Percentiles rank a stretch among this genome's conserved stretches.
These are phyloP conservation scores for Apiotrichum gamsii DNA, from an alignment of 1,284 basidiomycete species.

Conservation along the genomic window DNA sequence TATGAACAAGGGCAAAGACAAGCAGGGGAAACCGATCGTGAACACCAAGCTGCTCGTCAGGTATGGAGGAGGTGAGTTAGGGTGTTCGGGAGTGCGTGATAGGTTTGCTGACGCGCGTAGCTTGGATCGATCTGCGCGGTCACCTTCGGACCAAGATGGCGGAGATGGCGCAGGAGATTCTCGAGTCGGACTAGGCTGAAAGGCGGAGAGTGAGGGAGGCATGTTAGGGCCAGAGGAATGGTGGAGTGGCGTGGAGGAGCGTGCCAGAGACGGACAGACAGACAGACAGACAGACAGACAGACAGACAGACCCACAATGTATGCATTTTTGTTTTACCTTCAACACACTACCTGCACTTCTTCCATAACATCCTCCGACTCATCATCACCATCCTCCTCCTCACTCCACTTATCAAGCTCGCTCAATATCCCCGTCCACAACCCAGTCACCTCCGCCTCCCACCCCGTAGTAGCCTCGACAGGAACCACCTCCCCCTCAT, in stretches of 20 bases:
- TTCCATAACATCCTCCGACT: background rate
- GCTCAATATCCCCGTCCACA: slow-evolving; percentile 22
- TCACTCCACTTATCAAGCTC: slow-evolving; percentile 8
- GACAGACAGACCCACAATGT: slow-evolving; percentile 1
- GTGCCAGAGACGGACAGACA: too few species aligned
- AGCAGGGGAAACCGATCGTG: slow-evolving; percentile 17
- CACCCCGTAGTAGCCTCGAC: slow-evolving; percentile 8
- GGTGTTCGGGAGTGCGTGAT: background rate
- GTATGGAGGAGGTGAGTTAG: slow-evolving; percentile 23
- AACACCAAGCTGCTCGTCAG: slow-evolving; percentile 35
- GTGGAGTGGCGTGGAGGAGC: too few species aligned
- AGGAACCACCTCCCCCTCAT: slow-evolving; percentile 6
- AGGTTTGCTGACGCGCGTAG: slow-evolving; percentile 5
- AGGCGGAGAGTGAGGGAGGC: slow-evolving; percentile 13
- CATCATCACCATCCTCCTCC: too few species aligned
- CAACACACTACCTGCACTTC: background rate
- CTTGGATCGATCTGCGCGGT: slow-evolving; percentile 28
- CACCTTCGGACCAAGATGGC: slow-evolving; percentile 20
- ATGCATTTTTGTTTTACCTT: slow-evolving; percentile 4
- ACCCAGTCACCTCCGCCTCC: slow-evolving; percentile 17
- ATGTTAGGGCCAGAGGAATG: too few species aligned
- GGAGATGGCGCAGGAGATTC: slow-evolving; percentile 9
- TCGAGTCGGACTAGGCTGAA: background rate
- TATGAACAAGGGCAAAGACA: too few species aligned
- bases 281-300: slow-evolving; percentile 12